Evolutionary conservation across 768 basidiomycete species (phyloP).

Genomic region (Chalciporus pseudorubinellus): DNA sequence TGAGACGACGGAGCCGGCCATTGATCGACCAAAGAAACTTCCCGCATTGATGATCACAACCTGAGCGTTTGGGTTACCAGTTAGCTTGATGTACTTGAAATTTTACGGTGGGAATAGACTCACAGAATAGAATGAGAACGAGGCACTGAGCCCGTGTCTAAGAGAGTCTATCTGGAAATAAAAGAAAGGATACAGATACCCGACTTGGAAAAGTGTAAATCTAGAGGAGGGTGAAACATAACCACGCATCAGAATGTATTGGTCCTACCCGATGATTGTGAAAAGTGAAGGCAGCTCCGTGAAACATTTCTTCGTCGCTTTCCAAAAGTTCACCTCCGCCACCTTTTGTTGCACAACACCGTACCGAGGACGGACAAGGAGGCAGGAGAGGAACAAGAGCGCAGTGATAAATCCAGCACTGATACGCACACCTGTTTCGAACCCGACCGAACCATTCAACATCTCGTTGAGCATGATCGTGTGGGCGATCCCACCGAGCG

Average conservation of each 20-base stretch:
- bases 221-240: conserved; percentile 9
- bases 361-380: conserved; percentile 37
- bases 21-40: conserved; percentile 46
- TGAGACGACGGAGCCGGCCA: conserved; percentile 40
- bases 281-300: conserved; percentile 24
- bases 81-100: not conserved
- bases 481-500: conserved; percentile 54
- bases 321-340: conserved; percentile 12
- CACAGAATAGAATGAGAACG: conserved; percentile 57
- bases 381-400: conserved; percentile 37
- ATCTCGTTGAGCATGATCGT: conserved; percentile 59
- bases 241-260: too few relatives aligned
- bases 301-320: conserved; percentile 21
- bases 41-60: conserved; percentile 53
- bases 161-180: conserved; percentile 59
- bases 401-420: conserved; percentile 40
- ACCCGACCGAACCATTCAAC: conserved; percentile 43
- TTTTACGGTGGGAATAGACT: not conserved
- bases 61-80: conserved; percentile 22
- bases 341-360: not conserved
- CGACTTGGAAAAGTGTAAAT: conserved; percentile 33
- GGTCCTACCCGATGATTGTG: conserved; percentile 22
- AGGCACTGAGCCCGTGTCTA: conserved; percentile 42
- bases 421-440: conserved; percentile 38
- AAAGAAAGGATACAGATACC: conserved; percentile 51